Conservation (phyloP, 2,329 filamentous ascomycete genomes). For the Diplodia scrobiculata region DNA sequence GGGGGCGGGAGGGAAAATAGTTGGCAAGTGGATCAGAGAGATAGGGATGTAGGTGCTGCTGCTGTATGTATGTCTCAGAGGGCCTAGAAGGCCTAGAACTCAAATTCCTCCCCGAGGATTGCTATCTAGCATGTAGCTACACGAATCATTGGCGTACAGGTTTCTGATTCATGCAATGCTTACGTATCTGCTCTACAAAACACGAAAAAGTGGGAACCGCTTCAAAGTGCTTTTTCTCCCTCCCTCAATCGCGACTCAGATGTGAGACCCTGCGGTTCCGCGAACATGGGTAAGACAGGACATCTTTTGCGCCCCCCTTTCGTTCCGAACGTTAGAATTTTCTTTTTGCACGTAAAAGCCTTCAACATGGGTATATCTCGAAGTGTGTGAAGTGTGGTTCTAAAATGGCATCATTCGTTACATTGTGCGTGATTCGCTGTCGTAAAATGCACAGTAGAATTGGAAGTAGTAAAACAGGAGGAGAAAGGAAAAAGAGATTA, state of each 20-base stretch:
- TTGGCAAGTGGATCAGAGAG: too few relatives aligned
- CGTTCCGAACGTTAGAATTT: not conserved
- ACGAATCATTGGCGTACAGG: not conserved
- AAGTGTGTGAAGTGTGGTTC: not conserved
- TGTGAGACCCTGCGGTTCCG: not conserved
- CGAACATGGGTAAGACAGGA: not conserved
- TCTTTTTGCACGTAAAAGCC: too few relatives aligned
- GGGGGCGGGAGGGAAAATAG: too few relatives aligned
- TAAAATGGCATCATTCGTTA: not conserved
- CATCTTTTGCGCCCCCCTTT: not conserved
- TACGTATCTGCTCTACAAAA: not conserved
- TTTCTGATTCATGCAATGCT: not conserved
- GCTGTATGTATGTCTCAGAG: not conserved
- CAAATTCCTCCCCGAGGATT: not conserved
- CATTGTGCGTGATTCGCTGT: conserved; percentile 1
- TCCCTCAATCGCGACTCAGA: not conserved
- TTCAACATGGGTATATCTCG: not conserved
- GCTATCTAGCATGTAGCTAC: not conserved
- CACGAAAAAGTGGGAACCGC: not conserved
- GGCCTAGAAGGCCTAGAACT: not conserved
- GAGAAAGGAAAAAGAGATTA: not conserved
- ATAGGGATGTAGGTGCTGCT: too few relatives aligned
- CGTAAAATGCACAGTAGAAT: not conserved
- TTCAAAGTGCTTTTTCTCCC: not conserved
- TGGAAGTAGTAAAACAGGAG: not conserved